Percentiles rank a stretch among this genome's conserved stretches.
Conservation (phyloP, 345 rosid species). For the Lepidium sativum region DNA sequence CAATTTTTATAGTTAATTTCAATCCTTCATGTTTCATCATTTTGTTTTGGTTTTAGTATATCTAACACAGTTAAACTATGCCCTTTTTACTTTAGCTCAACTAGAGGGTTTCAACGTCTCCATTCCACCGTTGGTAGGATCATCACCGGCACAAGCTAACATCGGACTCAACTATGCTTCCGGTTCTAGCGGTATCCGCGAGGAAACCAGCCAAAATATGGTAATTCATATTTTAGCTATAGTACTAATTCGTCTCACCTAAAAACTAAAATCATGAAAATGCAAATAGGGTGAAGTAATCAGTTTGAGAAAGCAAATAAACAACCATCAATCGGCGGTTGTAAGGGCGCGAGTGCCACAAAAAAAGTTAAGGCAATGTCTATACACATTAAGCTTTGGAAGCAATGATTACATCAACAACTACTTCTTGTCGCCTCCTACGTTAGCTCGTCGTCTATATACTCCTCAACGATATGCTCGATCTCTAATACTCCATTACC, state of each 20-base stretch:
- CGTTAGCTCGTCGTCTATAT: background rate
- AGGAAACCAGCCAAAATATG: slow-evolving; percentile 38
- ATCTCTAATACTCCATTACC: slow-evolving; percentile 15
- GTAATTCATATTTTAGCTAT: slow-evolving; percentile 16
- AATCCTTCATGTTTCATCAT: background rate
- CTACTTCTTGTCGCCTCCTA: slow-evolving; percentile 35
- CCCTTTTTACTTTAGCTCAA: slow-evolving; percentile 30
- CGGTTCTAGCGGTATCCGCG: slow-evolving; percentile 49
- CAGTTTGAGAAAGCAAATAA: slow-evolving; percentile 32
- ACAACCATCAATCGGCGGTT: slow-evolving; percentile 31
- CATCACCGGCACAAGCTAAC: slow-evolving; percentile 12
- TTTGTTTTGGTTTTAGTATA: background rate
- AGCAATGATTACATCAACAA: slow-evolving; percentile 46
- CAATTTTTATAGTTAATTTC: background rate
- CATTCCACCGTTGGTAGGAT: slow-evolving; percentile 35
- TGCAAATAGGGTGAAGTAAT: slow-evolving; percentile 35
- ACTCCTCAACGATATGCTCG: slow-evolving; percentile 24
- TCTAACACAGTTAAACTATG: no score
- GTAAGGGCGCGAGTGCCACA: slow-evolving; percentile 6
- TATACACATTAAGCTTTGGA: slow-evolving; percentile 39
- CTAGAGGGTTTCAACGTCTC: slow-evolving; percentile 29
- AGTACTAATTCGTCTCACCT: background rate
- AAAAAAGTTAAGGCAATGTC: slow-evolving; percentile 25
- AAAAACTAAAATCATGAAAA: background rate
- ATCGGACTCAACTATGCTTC: slow-evolving; percentile 67